These are phyloP conservation scores for Saccharomyces paradoxus DNA, from an alignment of 805 yeast genomes.

Conservation along the genomic window DNA sequence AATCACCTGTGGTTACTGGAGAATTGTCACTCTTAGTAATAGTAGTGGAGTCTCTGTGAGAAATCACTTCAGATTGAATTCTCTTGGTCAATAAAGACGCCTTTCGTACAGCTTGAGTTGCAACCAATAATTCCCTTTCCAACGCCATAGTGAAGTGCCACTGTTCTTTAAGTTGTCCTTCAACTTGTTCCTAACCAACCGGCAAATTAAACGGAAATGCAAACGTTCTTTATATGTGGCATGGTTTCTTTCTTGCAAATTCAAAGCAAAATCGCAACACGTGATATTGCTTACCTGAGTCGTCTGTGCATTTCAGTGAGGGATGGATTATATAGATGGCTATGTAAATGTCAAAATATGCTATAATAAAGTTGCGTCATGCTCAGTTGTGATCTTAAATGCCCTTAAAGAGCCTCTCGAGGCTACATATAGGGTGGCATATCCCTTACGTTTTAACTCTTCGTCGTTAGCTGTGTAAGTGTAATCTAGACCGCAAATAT, in stretches of 20 bases:
- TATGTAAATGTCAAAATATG: background rate
- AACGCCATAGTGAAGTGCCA: conserved; percentile 31
- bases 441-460: conserved; percentile 3
- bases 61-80: conserved; percentile 48
- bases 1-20: conserved; percentile 95
- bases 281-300: background rate
- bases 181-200: background rate
- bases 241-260: background rate
- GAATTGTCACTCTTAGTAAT: conserved; percentile 80
- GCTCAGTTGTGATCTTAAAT: background rate
- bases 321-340: background rate
- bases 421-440: conserved; percentile 13
- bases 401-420: background rate
- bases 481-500: conserved; percentile 19
- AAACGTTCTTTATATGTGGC: background rate
- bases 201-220: background rate
- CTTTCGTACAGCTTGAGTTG: conserved; percentile 82
- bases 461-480: conserved; percentile 11
- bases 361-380: background rate
- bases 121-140: conserved; percentile 64
- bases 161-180: background rate
- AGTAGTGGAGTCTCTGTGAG: conserved; percentile 41
- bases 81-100: conserved; percentile 70
- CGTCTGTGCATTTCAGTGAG: background rate
- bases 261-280: background rate